phyloP scores from a whole-genome alignment of 163 green algal species.

The Smithsoniella earleae region DNA sequence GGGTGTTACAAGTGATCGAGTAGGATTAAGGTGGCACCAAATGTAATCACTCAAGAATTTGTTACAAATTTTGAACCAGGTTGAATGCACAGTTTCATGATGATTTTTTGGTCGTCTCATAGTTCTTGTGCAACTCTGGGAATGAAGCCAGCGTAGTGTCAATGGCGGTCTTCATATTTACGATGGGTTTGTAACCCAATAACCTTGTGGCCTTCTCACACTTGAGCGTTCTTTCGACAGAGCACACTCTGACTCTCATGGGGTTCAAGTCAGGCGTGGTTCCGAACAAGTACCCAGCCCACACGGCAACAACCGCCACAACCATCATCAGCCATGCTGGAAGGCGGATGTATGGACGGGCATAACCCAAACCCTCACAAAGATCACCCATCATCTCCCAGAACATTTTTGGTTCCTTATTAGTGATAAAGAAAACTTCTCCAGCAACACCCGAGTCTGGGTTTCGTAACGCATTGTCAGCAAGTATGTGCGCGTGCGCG shows the following conservation, averaged over 20 bases:
- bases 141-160: not conserved
- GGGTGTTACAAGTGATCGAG: not conserved
- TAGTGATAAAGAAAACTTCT: conserved; percentile 82
- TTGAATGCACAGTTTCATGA: not conserved
- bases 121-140: not conserved
- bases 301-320: conserved; percentile 26
- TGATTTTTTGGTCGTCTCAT: not conserved
- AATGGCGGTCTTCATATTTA: conserved; percentile 25
- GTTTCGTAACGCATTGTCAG: conserved; percentile 4
- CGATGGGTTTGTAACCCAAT: conserved; percentile 5
- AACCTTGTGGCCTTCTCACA: not conserved
- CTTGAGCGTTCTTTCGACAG: not conserved
- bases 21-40: not conserved
- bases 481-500: conserved; percentile 54
- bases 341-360: conserved; percentile 38
- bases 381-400: conserved; percentile 81
- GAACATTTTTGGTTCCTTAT: conserved; percentile 69
- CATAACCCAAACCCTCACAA: conserved; percentile 71
- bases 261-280: not conserved
- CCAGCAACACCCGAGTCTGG: conserved; percentile 43
- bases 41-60: not conserved
- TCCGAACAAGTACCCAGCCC: not conserved
- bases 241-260: not conserved
- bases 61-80: not conserved
- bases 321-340: conserved; percentile 25